Conservation (phyloP, 768 basidiomycete species). For the Tulasnella sp. region DNA sequence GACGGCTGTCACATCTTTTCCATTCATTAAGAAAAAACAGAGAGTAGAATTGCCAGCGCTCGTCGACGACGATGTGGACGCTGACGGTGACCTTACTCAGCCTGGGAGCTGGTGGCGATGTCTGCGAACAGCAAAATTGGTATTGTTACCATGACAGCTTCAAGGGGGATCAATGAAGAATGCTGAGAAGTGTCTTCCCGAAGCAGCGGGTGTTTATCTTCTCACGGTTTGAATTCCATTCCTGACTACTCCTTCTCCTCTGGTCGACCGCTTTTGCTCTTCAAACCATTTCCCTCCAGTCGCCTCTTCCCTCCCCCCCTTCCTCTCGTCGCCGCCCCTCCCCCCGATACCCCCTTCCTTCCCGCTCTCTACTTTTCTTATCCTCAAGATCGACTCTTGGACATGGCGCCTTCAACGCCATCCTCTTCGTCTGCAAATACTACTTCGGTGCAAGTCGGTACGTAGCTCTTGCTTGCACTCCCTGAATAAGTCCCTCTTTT, state of each 20-base stretch:
- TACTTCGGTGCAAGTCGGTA: slow-evolving; percentile 91
- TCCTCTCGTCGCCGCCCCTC: background rate
- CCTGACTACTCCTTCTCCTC: background rate
- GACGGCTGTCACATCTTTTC: background rate
- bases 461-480: slow-evolving; percentile 30
- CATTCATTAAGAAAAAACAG: background rate
- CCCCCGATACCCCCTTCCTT: slow-evolving; percentile 1
- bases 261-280: background rate
- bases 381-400: background rate
- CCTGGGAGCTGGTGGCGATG: background rate
- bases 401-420: background rate
- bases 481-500: slow-evolving; percentile 24
- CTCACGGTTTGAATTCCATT: background rate
- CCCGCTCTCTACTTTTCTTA: background rate
- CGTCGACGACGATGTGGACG: background rate
- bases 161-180: background rate
- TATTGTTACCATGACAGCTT: background rate
- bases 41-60: background rate
- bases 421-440: slow-evolving; percentile 30
- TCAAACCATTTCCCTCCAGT: background rate
- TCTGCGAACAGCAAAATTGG: slow-evolving; percentile 1
- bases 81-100: background rate
- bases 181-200: background rate
- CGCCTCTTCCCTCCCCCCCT: background rate
- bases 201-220: background rate